phyloP scores from a whole-genome alignment of 2,329 filamentous ascomycete species.

The Penicillium sp. region DNA sequence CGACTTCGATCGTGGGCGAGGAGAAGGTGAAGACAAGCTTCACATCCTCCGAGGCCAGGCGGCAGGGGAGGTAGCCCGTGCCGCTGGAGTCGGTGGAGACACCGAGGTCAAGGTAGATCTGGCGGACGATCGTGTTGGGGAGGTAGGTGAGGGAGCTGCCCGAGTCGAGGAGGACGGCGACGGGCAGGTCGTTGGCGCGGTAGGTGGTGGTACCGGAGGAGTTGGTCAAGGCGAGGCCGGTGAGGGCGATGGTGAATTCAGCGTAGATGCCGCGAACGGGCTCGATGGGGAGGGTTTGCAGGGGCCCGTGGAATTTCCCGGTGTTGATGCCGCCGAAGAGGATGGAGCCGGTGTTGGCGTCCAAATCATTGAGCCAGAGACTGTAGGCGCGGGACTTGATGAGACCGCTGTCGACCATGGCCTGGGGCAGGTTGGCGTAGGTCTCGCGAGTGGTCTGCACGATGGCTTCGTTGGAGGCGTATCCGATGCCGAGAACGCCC shows the following conservation, averaged over 20 bases:
- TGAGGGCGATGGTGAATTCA: constrained; percentile 66
- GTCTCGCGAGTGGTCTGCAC: constrained; percentile 38
- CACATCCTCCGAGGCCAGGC: constrained; percentile 42
- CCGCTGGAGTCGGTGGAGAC: constrained; percentile 56
- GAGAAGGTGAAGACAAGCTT: constrained; percentile 55
- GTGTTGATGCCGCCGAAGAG: constrained; percentile 71
- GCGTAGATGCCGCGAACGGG: constrained; percentile 45
- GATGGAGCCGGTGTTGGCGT: constrained; percentile 59
- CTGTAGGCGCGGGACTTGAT: constrained; percentile 66
- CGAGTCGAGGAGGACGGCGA: constrained; percentile 37
- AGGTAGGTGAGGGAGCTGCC: constrained; percentile 37
- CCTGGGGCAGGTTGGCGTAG: constrained; percentile 65
- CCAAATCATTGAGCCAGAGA: constrained; percentile 68
- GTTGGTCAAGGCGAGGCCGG: constrained; percentile 45
- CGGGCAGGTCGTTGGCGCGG: constrained; percentile 37
- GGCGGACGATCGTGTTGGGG: constrained; percentile 28
- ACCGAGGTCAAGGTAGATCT: constrained; percentile 53
- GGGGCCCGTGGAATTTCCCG: constrained; percentile 55
- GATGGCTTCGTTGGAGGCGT: constrained; percentile 63
- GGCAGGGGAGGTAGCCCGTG: constrained; percentile 50
- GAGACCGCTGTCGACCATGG: constrained; percentile 54
- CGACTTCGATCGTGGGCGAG: constrained; percentile 49
- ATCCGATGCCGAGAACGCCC: constrained; percentile 82
- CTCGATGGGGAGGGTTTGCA: constrained; percentile 64
- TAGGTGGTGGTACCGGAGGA: constrained; percentile 17